Conservation (phyloP, 2,329 filamentous ascomycete genomes). For the Fusarium humuli region DNA sequence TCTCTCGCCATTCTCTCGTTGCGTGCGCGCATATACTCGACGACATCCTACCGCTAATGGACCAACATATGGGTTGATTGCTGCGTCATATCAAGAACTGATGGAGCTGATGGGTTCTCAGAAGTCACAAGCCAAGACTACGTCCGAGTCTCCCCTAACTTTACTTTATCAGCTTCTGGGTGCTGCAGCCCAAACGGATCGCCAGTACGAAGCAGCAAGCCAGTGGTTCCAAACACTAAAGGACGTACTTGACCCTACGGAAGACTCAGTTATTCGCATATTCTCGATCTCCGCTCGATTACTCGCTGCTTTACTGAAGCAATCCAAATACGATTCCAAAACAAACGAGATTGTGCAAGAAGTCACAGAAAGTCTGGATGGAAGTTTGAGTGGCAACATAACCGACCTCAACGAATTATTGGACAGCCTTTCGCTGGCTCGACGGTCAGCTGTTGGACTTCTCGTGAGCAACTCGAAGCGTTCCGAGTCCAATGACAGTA, state of each 20-base stretch:
- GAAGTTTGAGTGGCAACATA: constrained; percentile 68
- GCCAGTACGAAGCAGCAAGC: constrained; percentile 62
- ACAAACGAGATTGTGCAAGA: constrained; percentile 59
- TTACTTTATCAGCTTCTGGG: constrained; percentile 66
- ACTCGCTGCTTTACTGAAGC: constrained; percentile 65
- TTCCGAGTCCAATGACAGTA: constrained; percentile 13
- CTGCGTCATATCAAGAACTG: constrained; percentile 49
- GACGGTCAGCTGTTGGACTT: constrained; percentile 65
- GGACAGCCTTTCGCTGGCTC: constrained; percentile 64
- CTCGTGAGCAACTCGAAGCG: constrained; percentile 52
- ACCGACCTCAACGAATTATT: constrained; percentile 72
- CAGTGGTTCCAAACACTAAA: constrained; percentile 65
- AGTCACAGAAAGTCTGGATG: constrained; percentile 67
- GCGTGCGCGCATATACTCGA: constrained; percentile 69
- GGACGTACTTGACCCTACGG: constrained; percentile 50
- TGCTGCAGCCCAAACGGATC: constrained; percentile 59
- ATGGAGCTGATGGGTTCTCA: constrained; percentile 51
- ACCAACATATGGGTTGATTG: constrained; percentile 53
- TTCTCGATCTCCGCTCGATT: constrained; percentile 67
- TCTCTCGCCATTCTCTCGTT: constrained; percentile 72
- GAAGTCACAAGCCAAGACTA: constrained; percentile 49
- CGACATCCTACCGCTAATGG: constrained; percentile 57
- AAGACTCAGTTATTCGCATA: constrained; percentile 62
- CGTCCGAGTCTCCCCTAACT: constrained; percentile 58
- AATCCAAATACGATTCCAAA: constrained; percentile 50